Conservation (phyloP, 1,139 yeast species). For the Geotrichum phurueaensis region DNA sequence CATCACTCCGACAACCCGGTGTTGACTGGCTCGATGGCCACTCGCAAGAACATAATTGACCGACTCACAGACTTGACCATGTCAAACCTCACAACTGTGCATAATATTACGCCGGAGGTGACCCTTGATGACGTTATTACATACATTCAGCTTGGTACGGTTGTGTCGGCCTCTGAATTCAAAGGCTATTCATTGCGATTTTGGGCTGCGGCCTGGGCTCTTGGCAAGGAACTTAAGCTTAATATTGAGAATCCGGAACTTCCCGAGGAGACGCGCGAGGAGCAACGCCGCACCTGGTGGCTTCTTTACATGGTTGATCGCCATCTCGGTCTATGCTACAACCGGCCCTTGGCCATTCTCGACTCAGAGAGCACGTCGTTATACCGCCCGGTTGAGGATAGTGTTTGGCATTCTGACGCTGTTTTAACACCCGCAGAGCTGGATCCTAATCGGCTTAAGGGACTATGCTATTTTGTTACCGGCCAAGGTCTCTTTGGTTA, state of each 20-base stretch:
- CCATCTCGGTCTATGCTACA: constrained; percentile 39
- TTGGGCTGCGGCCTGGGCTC: constrained; percentile 38
- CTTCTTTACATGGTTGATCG: constrained; percentile 39
- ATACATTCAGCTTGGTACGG: constrained; percentile 37
- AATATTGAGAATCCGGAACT: constrained; percentile 30
- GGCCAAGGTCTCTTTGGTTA: constrained; percentile 28
- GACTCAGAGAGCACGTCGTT: constrained; percentile 36
- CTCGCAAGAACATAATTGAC: constrained; percentile 7
- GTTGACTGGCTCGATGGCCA: constrained; percentile 30
- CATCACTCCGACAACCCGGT: constrained; percentile 38
- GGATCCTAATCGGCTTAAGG: constrained; percentile 25
- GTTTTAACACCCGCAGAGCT: constrained; percentile 22
- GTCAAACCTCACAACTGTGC: constrained; percentile 25
- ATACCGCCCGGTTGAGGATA: constrained; percentile 36
- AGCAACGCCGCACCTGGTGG: constrained; percentile 42
- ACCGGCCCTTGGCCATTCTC: constrained; percentile 33
- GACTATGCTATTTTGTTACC: constrained; percentile 20
- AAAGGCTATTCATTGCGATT: constrained; percentile 39
- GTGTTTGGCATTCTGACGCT: constrained; percentile 32
- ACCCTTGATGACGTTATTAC: constrained; percentile 38
- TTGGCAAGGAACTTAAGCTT: constrained; percentile 33
- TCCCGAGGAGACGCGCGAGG: constrained; percentile 37
- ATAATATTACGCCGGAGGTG: constrained; percentile 23
- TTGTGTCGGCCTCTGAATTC: constrained; percentile 40
- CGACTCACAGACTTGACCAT: constrained; percentile 26